Evolutionary conservation across 345 rosid species (phyloP).

Genomic region (Citrus mangshanensis): DNA sequence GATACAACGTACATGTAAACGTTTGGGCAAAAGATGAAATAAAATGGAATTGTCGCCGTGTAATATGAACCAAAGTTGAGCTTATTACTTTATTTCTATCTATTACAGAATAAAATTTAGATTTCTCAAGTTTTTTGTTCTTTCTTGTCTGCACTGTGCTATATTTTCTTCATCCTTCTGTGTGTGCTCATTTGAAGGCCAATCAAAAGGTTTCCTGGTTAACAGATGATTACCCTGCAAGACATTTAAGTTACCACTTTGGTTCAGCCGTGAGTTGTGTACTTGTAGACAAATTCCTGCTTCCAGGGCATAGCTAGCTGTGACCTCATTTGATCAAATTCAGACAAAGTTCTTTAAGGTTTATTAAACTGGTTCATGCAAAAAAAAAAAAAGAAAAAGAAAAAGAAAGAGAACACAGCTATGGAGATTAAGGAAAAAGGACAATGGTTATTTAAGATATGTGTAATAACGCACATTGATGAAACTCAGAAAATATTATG

Average conservation of each 20-base stretch:
- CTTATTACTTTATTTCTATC: neutral
- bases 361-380: too few relatives aligned
- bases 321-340: too few relatives aligned
- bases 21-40: neutral
- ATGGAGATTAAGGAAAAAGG: neutral
- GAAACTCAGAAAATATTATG: neutral
- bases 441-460: neutral
- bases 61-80: neutral
- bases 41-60: neutral
- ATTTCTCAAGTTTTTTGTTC: neutral
- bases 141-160: too few relatives aligned
- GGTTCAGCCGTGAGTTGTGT: neutral
- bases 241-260: neutral
- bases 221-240: neutral
- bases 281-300: too few relatives aligned
- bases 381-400: too few relatives aligned
- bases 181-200: neutral
- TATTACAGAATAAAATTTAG: neutral
- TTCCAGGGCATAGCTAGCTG: too few relatives aligned
- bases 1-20: neutral
- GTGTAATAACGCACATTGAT: neutral
- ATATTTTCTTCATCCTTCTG: neutral
- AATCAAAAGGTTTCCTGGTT: neutral
- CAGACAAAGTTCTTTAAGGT: too few relatives aligned
- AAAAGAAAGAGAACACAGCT: too few relatives aligned